Evolutionary conservation across 2,329 filamentous ascomycete species (phyloP), one percentile per base, ranked within the genome.

Genomic region (Botrytis tulipae): DNA sequence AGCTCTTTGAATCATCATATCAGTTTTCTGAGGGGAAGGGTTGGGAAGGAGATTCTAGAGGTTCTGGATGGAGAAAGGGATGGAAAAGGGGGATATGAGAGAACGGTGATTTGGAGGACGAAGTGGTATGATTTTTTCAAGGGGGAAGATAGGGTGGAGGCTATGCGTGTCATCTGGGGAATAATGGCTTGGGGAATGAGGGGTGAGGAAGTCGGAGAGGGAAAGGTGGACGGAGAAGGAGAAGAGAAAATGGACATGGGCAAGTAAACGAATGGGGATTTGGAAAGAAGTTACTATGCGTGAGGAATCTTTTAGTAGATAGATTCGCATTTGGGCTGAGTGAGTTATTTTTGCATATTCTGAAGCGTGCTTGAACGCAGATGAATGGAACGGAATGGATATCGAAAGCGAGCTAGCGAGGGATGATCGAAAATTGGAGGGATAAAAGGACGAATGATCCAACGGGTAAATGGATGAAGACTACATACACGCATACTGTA

Each of bases 1-100:
- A 90, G 87, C 80, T 85, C 85, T 7, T 80, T 91, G 44, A 90
- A 90, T 79, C 89, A 91, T 77, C 89, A 91, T 77, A 75, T 91
- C 20, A 87, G 85, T 40, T 80, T 91, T 66, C 78, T 91, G 73
- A 82, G 89, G 37, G 85, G 90, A 40, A 85, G 88, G n/a, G 88
- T 91, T 29, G 88, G 89, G 2, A 81, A 82, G 42, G 82, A 83
- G 37, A 79, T 91, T 65, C 82, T 91, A 44, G 83, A 84, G 25
- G 86, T 87, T 12, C 76, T 91, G 3, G 86, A 85, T 12, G 89
- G 89, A 0, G 80, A 81, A 51, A 76, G 74, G 4, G 89, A 88
- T 1, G 81, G 81, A 54, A 76, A 75, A 4, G 77, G 83, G 48
- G 80, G 80, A 12, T 82, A 82, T 69, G 78, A 76, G 25, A 80